Conservation (phyloP, 2,329 filamentous ascomycete species). For the Niveomyces coronatus region DNA sequence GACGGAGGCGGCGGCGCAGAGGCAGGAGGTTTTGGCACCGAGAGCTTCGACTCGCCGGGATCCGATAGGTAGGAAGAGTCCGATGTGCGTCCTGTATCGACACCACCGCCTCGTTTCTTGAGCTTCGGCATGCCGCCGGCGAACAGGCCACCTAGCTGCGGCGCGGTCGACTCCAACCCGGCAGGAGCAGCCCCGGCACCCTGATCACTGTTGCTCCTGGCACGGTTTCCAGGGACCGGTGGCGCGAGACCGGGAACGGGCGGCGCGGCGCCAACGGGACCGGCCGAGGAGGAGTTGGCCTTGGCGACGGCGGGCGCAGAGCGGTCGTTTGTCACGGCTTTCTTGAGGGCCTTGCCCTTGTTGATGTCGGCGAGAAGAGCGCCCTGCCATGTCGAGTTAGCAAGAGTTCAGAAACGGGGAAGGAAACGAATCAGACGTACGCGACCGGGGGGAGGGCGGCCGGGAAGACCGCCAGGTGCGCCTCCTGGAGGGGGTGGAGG, state of each 20-base stretch:
- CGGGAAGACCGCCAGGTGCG: conserved; percentile 40
- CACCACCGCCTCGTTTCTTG: conserved; percentile 71
- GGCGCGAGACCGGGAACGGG: conserved; percentile 71
- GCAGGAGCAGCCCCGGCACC: conserved; percentile 34
- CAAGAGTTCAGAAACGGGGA: neutral
- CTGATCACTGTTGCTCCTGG: conserved; percentile 76
- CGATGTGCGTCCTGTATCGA: conserved; percentile 52
- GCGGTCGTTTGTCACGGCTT: conserved; percentile 83
- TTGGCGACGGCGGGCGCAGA: conserved; percentile 60
- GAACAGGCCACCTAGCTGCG: conserved; percentile 80
- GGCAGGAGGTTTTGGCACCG: conserved; percentile 36
- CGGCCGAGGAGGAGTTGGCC: conserved; percentile 27
- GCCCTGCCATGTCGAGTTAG: conserved; percentile 42
- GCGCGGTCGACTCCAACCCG: conserved; percentile 44
- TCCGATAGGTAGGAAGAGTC: conserved; percentile 73
- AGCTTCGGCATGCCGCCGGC: conserved; percentile 93
- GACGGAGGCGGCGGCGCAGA: conserved; percentile 48
- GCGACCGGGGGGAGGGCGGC: conserved; percentile 47
- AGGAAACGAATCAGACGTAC: conserved; percentile 38
- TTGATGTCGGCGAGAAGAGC: conserved; percentile 80
- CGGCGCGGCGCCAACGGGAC: conserved; percentile 64
- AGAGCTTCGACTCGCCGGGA: conserved; percentile 38
- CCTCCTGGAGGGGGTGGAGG: conserved; percentile 47
- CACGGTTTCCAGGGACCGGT: conserved; percentile 58
- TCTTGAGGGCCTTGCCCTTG: conserved; percentile 72